Percentiles rank a stretch among this genome's conserved stretches.
Conservation (phyloP, 2,329 filamentous ascomycete species). For the Exophiala oligosperma region DNA sequence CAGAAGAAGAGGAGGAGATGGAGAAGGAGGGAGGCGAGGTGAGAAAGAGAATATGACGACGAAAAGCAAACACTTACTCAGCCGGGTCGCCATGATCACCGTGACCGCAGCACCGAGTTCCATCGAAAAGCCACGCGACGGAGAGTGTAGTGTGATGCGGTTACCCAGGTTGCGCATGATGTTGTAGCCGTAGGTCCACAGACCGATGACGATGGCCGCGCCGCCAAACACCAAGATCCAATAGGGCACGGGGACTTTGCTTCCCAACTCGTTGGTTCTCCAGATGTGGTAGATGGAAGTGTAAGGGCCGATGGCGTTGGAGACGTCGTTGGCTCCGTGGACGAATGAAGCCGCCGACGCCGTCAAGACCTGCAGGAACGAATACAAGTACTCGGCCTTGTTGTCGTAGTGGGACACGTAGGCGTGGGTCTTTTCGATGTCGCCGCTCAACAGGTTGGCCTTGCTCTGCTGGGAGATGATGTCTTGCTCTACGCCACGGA, state of each 20-base stretch:
- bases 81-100: slow-evolving; percentile 72
- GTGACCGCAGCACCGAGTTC: slow-evolving; percentile 77
- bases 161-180: slow-evolving; percentile 86
- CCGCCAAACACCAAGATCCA: slow-evolving; percentile 75
- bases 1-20: background rate
- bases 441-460: slow-evolving; percentile 2
- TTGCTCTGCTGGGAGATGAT: slow-evolving; percentile 5
- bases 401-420: slow-evolving; percentile 65
- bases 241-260: slow-evolving; percentile 66
- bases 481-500: slow-evolving; percentile 11
- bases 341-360: slow-evolving; percentile 52
- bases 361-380: slow-evolving; percentile 55
- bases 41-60: too few relatives aligned
- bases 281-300: slow-evolving; percentile 68
- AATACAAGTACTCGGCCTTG: slow-evolving; percentile 63
- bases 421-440: slow-evolving; percentile 40
- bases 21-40: too few relatives aligned
- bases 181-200: slow-evolving; percentile 78
- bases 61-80: slow-evolving; percentile 39
- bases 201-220: slow-evolving; percentile 62
- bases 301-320: slow-evolving; percentile 63
- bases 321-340: slow-evolving; percentile 73
- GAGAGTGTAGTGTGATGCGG: slow-evolving; percentile 70
- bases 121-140: slow-evolving; percentile 64
- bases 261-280: slow-evolving; percentile 60